Evolutionary conservation across 164 flowering plant species (phyloP).

Genomic region (Piper longum): DNA sequence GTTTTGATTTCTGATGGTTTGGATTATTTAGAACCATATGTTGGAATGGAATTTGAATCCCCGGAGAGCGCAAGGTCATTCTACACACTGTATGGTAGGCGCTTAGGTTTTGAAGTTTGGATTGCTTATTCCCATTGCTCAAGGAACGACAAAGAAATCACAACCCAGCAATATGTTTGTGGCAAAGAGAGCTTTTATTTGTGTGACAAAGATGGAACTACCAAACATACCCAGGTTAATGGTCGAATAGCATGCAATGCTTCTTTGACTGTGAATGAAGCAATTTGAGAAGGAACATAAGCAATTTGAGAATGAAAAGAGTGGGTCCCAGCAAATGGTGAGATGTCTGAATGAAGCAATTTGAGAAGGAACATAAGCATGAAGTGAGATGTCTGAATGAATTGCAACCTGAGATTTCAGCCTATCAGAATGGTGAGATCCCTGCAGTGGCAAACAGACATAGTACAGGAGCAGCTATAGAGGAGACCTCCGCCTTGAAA

Average conservation of each 20-base stretch:
- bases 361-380: constrained; percentile 68
- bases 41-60: constrained; percentile 69
- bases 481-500: constrained; percentile 1
- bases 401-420: constrained; percentile 49
- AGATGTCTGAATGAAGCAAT: constrained; percentile 48
- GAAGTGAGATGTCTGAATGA: constrained; percentile 63
- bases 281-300: constrained; percentile 64
- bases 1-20: neutral
- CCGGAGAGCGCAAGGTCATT: constrained; percentile 51
- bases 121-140: constrained; percentile 28
- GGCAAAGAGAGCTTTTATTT: constrained; percentile 31
- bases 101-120: constrained; percentile 49
- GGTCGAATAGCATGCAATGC: constrained; percentile 79
- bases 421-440: constrained; percentile 29
- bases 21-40: constrained; percentile 21
- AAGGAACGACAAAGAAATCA: constrained; percentile 28
- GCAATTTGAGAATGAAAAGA: constrained; percentile 69
- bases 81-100: constrained; percentile 53
- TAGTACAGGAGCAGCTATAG: constrained; percentile 1
- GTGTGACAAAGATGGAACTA: constrained; percentile 18
- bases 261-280: constrained; percentile 40
- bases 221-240: constrained; percentile 2
- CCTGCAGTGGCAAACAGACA: neutral
- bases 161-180: constrained; percentile 45
- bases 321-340: constrained; percentile 73